Conservation (phyloP, 2,329 filamentous ascomycete genomes). For the Aschersonia sp. region DNA sequence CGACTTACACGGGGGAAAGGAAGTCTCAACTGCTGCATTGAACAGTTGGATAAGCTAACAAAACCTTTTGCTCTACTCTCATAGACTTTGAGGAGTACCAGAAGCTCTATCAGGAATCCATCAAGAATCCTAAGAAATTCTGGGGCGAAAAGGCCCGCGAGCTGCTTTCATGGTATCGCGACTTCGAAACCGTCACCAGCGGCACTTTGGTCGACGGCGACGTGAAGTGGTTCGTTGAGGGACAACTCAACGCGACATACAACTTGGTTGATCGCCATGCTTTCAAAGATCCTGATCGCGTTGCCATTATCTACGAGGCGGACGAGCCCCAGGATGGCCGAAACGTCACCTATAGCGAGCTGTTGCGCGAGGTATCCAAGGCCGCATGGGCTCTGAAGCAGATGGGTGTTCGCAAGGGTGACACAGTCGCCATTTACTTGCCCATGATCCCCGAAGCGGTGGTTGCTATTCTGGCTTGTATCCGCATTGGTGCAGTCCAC, state of each 20-base stretch:
- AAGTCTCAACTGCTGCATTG: too few species aligned
- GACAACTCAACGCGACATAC: slow-evolving; percentile 86
- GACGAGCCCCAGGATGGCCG: slow-evolving; percentile 81
- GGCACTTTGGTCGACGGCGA: slow-evolving; percentile 70
- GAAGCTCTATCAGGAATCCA: slow-evolving; percentile 65
- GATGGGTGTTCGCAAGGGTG: slow-evolving; percentile 93
- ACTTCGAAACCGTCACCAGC: slow-evolving; percentile 78
- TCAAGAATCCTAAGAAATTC: slow-evolving; percentile 77
- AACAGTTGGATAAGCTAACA: too few species aligned
- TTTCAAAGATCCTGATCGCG: slow-evolving; percentile 81
- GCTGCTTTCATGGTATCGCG: slow-evolving; percentile 75
- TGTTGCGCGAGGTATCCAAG: slow-evolving; percentile 80
- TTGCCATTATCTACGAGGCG: slow-evolving; percentile 97
- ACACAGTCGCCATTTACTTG: slow-evolving; percentile 92
- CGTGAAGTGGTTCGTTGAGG: slow-evolving; percentile 88
- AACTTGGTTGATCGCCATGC: slow-evolving; percentile 96
- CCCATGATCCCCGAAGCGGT: slow-evolving; percentile 98
- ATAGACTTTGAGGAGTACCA: slow-evolving; percentile 53
- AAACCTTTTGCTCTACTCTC: background rate
- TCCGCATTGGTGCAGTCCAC: slow-evolving; percentile 88
- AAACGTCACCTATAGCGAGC: slow-evolving; percentile 82
- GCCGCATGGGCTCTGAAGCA: slow-evolving; percentile 79
- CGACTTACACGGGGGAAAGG: background rate
- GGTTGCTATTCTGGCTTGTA: slow-evolving; percentile 78
- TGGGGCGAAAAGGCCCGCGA: slow-evolving; percentile 80